Base-by-base conservation (phyloP, 345 rosid species). In the Murraya paniculata region DNA sequence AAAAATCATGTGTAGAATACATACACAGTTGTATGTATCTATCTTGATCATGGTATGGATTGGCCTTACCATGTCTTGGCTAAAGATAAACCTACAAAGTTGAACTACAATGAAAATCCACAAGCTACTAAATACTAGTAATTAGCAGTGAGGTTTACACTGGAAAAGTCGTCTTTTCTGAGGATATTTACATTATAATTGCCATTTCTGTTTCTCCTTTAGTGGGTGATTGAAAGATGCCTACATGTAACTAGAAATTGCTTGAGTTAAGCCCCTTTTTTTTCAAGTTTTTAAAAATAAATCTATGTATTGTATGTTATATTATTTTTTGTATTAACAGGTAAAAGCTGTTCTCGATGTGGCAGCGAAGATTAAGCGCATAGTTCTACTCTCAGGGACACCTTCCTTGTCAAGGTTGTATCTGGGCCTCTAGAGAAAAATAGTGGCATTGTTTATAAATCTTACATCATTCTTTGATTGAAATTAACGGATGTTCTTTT, bases 381-480 rank as follows among this genome's bases (percentile, higher is more conserved):
- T 90, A 75, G 89, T 92, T 82, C 87, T 95, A 75, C 85, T 95
- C 50, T 93, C 99, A 27, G 99, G 99, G 83, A 95, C 99, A 61
- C 99, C 99, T 81, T 95, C 99, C 77, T 85, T 95, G 85, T 93
- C 98, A 81, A 95, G 99, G 99, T 95, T 92, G 87, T 91, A 78
- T 77, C 67, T 27, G 55, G 72, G 76, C 60, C 65, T 71, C 10
- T 72, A n/a, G n/a, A 38, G 74, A 73, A 80, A 53, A 76, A 62
- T 70, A 70, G 71, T 56, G 74, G 57, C 53, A 31, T 72, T 76
- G 72, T 74, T 69, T 45, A 78, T 41, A 61, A 41, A 61, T 35
- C 61, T 68, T 80, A 33, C 75, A 80, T 35, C 61, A 38, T 53
- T 39, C 28, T 33, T 74, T 50, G 50, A n/a, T 64, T 53, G 72